Percentiles rank a stretch among this genome's conserved stretches.
Evolutionary conservation across 2,329 filamentous ascomycete genomes (phyloP).

Genomic region (Fusarium robinianum): DNA sequence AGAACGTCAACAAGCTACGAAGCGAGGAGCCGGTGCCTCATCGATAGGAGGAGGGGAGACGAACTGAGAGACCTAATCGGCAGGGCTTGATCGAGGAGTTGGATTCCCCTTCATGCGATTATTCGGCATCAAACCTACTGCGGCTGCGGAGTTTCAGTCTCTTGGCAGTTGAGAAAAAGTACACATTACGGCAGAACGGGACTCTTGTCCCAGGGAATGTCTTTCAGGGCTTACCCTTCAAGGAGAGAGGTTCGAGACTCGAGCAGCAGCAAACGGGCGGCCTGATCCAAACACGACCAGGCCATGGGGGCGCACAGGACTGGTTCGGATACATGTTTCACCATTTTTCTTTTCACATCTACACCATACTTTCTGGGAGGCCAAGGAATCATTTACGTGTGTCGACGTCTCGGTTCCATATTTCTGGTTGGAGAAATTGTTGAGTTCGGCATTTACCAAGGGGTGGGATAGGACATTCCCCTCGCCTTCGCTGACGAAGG

Average conservation of each 20-base stretch:
- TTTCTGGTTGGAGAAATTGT: slow-evolving; percentile 13
- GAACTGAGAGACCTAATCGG: not conserved
- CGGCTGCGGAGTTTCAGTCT: no score
- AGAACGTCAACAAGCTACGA: slow-evolving; percentile 56
- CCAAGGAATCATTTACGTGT: slow-evolving; percentile 1
- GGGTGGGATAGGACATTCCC: slow-evolving; percentile 5
- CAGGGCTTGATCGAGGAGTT: no score
- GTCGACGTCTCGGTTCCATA: slow-evolving; percentile 6
- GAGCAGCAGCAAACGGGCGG: no score
- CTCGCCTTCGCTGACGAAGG: slow-evolving; percentile 2
- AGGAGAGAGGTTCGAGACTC: no score
- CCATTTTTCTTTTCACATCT: not conserved
- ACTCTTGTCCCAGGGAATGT: no score
- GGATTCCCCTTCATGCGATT: no score
- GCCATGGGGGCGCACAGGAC: slow-evolving; percentile 4
- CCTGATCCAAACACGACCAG: no score
- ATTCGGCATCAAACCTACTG: no score
- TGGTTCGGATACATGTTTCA: slow-evolving; percentile 2
- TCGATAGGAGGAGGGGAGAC: slow-evolving; percentile 11
- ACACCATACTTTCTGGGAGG: slow-evolving; percentile 3
- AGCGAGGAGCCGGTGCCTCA: slow-evolving; percentile 40
- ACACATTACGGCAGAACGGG: no score
- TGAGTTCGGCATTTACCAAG: slow-evolving; percentile 21
- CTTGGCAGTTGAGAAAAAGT: no score
- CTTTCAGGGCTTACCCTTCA: no score